Evolutionary conservation across 192 early-diverging fungal species (phyloP).

Genomic region (Allomyces javanicus): DNA sequence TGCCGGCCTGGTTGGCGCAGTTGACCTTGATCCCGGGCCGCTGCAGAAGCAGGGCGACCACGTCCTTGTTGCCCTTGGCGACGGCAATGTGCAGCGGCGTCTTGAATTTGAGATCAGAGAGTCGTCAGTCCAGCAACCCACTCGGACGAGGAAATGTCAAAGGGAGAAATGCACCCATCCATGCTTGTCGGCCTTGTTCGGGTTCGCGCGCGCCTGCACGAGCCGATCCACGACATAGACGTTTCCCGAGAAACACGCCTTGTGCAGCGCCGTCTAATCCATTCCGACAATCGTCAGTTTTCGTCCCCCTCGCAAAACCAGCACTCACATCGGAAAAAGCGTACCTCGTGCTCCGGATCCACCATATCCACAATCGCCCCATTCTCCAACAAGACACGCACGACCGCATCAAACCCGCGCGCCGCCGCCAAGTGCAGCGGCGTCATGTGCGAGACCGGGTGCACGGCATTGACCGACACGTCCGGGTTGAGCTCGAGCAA

Average conservation of each 20-base stretch:
- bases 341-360: neutral
- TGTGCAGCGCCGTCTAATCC: neutral
- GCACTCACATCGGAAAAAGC: too few species aligned
- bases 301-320: too few species aligned
- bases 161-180: neutral
- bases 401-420: neutral
- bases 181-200: neutral
- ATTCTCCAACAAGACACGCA: neutral
- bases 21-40: neutral
- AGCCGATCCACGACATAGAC: neutral
- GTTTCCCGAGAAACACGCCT: neutral
- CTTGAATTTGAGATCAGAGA: neutral
- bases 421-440: neutral
- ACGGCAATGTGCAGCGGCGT: neutral
- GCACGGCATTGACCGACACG: neutral
- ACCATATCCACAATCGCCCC: neutral
- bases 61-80: neutral
- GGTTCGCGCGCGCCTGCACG: neutral
- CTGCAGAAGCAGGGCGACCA: neutral
- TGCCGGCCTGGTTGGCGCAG: neutral
- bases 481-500: neutral
- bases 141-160: too few species aligned
- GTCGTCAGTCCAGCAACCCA: too few species aligned
- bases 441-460: neutral
- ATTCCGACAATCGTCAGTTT: too few species aligned